Evolutionary conservation across 2,329 filamentous ascomycete genomes (phyloP).

Genomic region (Talaromyces verruculosus): DNA sequence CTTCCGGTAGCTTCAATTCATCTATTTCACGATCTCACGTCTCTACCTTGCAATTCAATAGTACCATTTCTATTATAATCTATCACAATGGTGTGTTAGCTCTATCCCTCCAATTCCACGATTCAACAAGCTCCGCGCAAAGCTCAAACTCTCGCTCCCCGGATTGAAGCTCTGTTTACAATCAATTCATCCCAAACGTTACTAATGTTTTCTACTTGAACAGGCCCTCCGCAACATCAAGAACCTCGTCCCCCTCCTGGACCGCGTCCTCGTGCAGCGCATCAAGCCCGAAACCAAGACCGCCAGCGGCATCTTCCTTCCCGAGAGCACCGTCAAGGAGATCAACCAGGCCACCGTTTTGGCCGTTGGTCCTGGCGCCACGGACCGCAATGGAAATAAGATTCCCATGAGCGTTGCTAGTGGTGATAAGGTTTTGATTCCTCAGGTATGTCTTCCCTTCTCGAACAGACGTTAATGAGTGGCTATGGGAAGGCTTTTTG

Average conservation of each 20-base stretch:
- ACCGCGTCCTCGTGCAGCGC: constrained; percentile 97
- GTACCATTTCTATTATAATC: neutral
- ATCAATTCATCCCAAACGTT: too few relatives aligned
- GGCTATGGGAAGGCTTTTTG: too few relatives aligned
- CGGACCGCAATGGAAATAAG: constrained; percentile 87
- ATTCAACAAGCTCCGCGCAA: constrained; percentile 15
- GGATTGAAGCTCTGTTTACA: neutral
- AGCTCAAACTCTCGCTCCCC: constrained; percentile 1
- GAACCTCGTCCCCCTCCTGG: constrained; percentile 89
- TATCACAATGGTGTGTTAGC: constrained; percentile 21
- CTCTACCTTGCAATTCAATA: constrained; percentile 1
- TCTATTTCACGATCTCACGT: neutral
- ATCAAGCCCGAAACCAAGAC: constrained; percentile 97
- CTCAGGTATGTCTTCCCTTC: constrained; percentile 64
- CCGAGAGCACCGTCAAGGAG: constrained; percentile 95
- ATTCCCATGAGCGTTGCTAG: constrained; percentile 76
- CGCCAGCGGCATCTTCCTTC: constrained; percentile 93
- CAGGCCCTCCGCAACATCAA: constrained; percentile 87
- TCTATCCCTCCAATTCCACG: neutral
- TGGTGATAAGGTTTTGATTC: constrained; percentile 93
- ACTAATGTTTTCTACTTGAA: too few relatives aligned
- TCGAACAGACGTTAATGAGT: too few relatives aligned
- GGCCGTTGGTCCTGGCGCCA: constrained; percentile 83
- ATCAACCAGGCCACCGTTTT: constrained; percentile 96
- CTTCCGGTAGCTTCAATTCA: constrained; percentile 1